Percentiles rank a stretch among this genome's conserved stretches.
Evolutionary conservation across 805 yeast genomes (phyloP).

Genomic region (Candida corydali): DNA sequence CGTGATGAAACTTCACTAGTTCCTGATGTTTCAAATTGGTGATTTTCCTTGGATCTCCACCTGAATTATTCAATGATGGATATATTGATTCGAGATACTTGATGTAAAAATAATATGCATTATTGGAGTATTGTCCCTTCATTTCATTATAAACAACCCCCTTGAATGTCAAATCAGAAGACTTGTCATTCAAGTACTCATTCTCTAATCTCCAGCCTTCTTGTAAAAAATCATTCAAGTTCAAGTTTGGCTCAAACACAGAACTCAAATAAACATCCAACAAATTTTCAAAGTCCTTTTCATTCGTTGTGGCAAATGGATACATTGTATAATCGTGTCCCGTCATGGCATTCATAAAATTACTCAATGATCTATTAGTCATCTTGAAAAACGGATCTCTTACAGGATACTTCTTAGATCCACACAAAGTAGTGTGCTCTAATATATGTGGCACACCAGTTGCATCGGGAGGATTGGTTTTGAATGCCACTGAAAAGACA

Average conservation of each 20-base stretch:
- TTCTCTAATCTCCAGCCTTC: constrained; percentile 98
- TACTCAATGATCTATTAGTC: constrained; percentile 90
- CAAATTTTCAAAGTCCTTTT: constrained; percentile 73
- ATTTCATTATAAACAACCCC: constrained; percentile 98
- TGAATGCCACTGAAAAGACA: constrained; percentile 85
- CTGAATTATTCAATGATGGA: constrained; percentile 83
- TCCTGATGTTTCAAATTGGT: constrained; percentile 73
- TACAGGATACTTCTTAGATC: constrained; percentile 86
- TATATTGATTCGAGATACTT: constrained; percentile 79
- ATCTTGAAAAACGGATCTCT: constrained; percentile 97
- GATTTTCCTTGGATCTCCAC: constrained; percentile 86
- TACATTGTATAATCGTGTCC: constrained; percentile 94
- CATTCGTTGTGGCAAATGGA: constrained; percentile 94
- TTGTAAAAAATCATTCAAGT: constrained; percentile 80
- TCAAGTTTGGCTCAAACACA: constrained; percentile 75
- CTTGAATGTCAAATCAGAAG: constrained; percentile 67
- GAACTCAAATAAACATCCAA: constrained; percentile 87
- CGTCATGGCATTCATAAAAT: constrained; percentile 99
- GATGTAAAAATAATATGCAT: constrained; percentile 81
- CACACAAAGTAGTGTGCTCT: constrained; percentile 95
- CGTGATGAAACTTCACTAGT: constrained; percentile 68
- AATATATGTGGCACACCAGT: constrained; percentile 95
- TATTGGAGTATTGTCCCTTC: constrained; percentile 94
- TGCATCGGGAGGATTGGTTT: constrained; percentile 91
- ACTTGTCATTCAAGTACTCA: constrained; percentile 50